phyloP scores from a whole-genome alignment of 108 stramenopile species.

The Conticribra guillardii region DNA sequence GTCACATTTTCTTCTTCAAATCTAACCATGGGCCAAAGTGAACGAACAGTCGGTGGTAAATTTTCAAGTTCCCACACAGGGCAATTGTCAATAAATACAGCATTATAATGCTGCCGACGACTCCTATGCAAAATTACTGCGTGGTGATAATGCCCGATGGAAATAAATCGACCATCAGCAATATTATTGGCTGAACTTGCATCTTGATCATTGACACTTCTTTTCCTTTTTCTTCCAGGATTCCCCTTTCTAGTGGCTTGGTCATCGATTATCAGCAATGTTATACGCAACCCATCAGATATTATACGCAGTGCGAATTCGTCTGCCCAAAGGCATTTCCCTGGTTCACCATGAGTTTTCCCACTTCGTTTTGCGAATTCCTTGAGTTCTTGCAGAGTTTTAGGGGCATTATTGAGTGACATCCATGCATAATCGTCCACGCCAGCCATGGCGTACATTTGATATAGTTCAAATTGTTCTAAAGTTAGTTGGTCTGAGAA shows the following conservation, averaged over 20 bases:
- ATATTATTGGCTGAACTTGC: not conserved
- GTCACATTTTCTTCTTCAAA: not conserved
- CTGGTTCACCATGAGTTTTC: constrained; percentile 23
- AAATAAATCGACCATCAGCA: constrained; percentile 39
- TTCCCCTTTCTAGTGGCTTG: constrained; percentile 30
- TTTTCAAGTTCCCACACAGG: constrained; percentile 19
- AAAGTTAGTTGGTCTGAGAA: constrained; percentile 32
- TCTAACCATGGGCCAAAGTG: constrained; percentile 21
- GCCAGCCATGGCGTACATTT: constrained; percentile 36
- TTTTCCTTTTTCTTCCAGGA: constrained; percentile 8
- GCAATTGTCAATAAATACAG: constrained; percentile 25
- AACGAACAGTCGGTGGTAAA: constrained; percentile 11
- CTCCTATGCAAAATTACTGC: constrained; percentile 43
- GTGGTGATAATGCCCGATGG: constrained; percentile 24
- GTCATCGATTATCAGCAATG: constrained; percentile 48
- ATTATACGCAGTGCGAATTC: constrained; percentile 45
- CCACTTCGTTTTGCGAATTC: constrained; percentile 33
- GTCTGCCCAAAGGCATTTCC: constrained; percentile 47
- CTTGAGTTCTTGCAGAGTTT: constrained; percentile 26
- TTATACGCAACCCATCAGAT: constrained; percentile 38
- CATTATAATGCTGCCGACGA: constrained; percentile 46
- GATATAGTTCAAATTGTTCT: constrained; percentile 34
- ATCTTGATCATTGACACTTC: constrained; percentile 1
- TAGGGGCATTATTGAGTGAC: constrained; percentile 14
- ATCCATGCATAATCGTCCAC: constrained; percentile 39